A percentile compares a stretch with the other conserved stretches of the same genome.
Conservation (phyloP, 2,329 filamentous ascomycete genomes). For the Alternaria ventricosa region DNA sequence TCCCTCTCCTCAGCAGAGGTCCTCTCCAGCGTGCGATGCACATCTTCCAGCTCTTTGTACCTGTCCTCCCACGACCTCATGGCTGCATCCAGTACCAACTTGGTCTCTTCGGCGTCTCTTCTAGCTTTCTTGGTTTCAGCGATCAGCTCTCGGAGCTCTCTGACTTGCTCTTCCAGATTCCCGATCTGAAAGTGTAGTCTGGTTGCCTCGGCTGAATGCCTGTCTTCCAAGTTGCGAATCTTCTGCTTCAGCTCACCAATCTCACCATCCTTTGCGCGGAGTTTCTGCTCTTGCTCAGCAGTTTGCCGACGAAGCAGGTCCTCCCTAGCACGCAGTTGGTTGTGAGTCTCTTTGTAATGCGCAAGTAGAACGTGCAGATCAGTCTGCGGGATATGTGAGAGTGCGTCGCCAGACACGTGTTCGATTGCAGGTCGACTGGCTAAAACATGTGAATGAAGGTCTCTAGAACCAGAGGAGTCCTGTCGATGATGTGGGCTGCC, state of each 20-base stretch:
- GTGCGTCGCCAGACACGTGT: conserved; percentile 47
- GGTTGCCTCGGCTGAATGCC: conserved; percentile 58
- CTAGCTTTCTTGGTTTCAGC: conserved; percentile 54
- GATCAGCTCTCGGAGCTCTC: conserved; percentile 58
- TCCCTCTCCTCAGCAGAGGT: conserved; percentile 46
- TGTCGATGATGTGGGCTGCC: conserved; percentile 45
- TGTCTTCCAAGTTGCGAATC: conserved; percentile 57
- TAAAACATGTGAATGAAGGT: conserved; percentile 38
- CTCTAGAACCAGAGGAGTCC: conserved; percentile 47
- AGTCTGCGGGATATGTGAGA: conserved; percentile 47
- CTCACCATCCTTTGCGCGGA: conserved; percentile 60
- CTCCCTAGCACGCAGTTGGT: conserved; percentile 57
- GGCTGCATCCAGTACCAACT: conserved; percentile 37
- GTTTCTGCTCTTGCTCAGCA: conserved; percentile 57
- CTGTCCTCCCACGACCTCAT: conserved; percentile 51
- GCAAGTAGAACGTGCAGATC: conserved; percentile 48
- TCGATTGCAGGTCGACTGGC: conserved; percentile 44
- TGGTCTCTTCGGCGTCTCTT: conserved; percentile 43
- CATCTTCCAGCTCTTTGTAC: conserved; percentile 53
- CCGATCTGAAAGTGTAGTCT: conserved; percentile 60
- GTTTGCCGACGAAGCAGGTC: conserved; percentile 58
- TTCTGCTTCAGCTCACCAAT: conserved; percentile 60
- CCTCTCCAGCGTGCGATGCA: conserved; percentile 48
- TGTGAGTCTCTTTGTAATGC: conserved; percentile 59
- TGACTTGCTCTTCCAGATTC: conserved; percentile 60